phyloP scores from a whole-genome alignment of 2,329 filamentous ascomycete genomes.

The Fusarium brevicatenulatum region DNA sequence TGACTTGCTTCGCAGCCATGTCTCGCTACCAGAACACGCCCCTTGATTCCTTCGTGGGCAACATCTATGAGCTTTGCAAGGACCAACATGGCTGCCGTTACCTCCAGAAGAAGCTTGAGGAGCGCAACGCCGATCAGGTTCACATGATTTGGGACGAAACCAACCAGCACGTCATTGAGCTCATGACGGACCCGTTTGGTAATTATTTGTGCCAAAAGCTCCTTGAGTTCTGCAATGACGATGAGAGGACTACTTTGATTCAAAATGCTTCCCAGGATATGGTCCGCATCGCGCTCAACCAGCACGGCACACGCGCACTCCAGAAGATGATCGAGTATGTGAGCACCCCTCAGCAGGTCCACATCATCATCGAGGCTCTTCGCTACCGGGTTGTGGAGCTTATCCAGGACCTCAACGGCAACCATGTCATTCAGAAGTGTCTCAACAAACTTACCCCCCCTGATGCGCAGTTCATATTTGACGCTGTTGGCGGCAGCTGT shows the following conservation, averaged over 20 bases:
- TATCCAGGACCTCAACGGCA: slow-evolving; percentile 97
- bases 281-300: slow-evolving; percentile 93
- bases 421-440: slow-evolving; percentile 99
- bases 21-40: slow-evolving; percentile 86
- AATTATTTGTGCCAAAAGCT: slow-evolving; percentile 99
- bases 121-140: slow-evolving; percentile 82
- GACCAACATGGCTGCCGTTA: slow-evolving; percentile 98
- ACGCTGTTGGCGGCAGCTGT: slow-evolving; percentile 87
- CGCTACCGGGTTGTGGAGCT: slow-evolving; percentile 87
- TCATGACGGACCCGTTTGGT: slow-evolving; percentile 99
- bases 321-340: slow-evolving; percentile 99
- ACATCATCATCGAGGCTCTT: slow-evolving; percentile 87
- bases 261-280: slow-evolving; percentile 88
- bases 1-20: slow-evolving; percentile 62
- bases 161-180: slow-evolving; percentile 90
- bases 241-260: slow-evolving; percentile 92
- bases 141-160: slow-evolving; percentile 96
- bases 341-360: slow-evolving; percentile 83
- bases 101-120: slow-evolving; percentile 96
- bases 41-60: slow-evolving; percentile 81
- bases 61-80: slow-evolving; percentile 92
- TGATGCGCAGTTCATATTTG: slow-evolving; percentile 96
- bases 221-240: slow-evolving; percentile 92
- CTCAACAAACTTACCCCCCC: slow-evolving; percentile 88
- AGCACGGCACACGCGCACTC: slow-evolving; percentile 93